Base-by-base conservation (phyloP, 495 filamentous ascomycete species). In the Baudoinia panamericana region DNA sequence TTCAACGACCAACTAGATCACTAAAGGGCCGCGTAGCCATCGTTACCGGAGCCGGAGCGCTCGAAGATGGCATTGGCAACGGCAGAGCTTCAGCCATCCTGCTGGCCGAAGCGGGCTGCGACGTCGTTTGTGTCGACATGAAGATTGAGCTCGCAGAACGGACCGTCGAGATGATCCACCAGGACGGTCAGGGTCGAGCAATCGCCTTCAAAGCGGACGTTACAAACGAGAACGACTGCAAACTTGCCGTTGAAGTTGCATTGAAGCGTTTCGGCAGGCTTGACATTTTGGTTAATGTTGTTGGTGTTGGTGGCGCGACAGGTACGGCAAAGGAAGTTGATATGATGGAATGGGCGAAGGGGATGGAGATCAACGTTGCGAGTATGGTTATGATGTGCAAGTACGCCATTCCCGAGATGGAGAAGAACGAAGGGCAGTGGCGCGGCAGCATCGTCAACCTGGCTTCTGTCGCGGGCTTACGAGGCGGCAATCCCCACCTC, bases 51-150 rank as follows among this genome's bases (percentile, higher is more conserved):
- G 73, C 72, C 30, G 73, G 74, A 20, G 63, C 61, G 32, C 57
- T 57, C 10, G 66, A 62, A 3, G 63, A 65, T 24, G 70, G 66
- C 13, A 67, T 77, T 36, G 75, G 73, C 9, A 77, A 76, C 45
- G 73, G 71, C 10, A 63, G 71, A 1, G 73, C 73, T 3, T 70
- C 64, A 28, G 64, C 71, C 4, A 68, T 76, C 35, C 61, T 76
- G 3, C 59, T 76, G 0, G 71, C 73, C 19, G 57, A 66, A 18
- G 68, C 72, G 25, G 72, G 70, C 21, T 65, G 61, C 42, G 51
- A 60, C 2, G 72, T 78, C 17, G 50, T 74, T 9, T 72, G 70
- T 51, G 56, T 71, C 0, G 73, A 79, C 46, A 42, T 64, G 27
- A 63, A 68, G 27, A 36, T 60, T 11, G 57, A 57, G 1, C 61